Base-by-base conservation (phyloP, 2,329 filamentous ascomycete genomes). In the Setomelanomma holmii region DNA sequence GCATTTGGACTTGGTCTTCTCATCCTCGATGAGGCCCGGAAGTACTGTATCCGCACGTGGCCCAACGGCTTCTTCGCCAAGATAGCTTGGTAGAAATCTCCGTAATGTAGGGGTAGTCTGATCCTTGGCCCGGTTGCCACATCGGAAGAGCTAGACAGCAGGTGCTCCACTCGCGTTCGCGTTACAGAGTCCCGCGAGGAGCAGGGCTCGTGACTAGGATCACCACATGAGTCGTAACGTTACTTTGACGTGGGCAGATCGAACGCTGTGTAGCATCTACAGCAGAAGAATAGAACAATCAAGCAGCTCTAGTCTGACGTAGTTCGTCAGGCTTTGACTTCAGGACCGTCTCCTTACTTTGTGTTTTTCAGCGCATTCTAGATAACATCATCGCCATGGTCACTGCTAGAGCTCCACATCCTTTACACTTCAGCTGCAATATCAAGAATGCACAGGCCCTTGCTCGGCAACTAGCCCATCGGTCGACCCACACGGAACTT, bases 1-100 rank as follows among this genome's bases (percentile, higher is more conserved):
- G 82, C 86, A 0, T 91, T 92, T 71, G 90, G 89, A 0, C 55
- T 88, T 20, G 85, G 78, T 0, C 79, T 90, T 33, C 68, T 91
- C 44, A 63, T 86, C 8, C 67, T 90, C 16, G 89, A 92, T 66
- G 89, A 91, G 74, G 76, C 63, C 10, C 81, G 89, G 54, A 90
- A 91, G 71, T 87, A 77, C 46, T 74, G 75, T 19, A 83, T 90
- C 1, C 79, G 88, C 50, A 84, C 70, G 48, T 86, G 81, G 75
- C 87, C 87, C 0, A 66, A 76, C 1, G 81, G 86, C 0, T 53
- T 84, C 2, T 47, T 88, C 44, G 86, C 82, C 1, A 85, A 74
- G 70, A 76, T 85, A 53, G 87, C 88, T 41, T 91, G 88, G 87
- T 90, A 78, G 44, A 19, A 19, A 14, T 2, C 12, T 20, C 20